phyloP scores from a whole-genome alignment of 495 filamentous ascomycete genomes.

The Aspergillus asperescens region DNA sequence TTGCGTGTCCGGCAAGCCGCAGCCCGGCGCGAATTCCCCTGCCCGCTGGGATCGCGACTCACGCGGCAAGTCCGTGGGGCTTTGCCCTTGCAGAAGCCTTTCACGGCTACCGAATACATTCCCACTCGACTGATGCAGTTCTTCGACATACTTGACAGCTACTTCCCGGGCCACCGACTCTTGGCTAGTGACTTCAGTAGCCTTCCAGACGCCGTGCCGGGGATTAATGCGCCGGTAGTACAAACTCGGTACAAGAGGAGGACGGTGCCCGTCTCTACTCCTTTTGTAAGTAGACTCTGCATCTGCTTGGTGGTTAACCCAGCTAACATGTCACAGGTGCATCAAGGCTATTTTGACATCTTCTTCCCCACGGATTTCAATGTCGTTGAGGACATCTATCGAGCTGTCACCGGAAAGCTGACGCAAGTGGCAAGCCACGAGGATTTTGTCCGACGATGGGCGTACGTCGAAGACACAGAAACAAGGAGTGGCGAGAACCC shows the following conservation, averaged over 20 bases:
- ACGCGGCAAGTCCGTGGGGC: slow-evolving; percentile 53
- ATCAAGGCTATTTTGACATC: slow-evolving; percentile 98
- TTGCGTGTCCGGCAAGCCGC: slow-evolving; percentile 68
- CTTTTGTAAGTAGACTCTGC: slow-evolving; percentile 60
- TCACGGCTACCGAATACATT: slow-evolving; percentile 82
- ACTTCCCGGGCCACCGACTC: slow-evolving; percentile 85
- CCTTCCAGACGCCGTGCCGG: slow-evolving; percentile 74
- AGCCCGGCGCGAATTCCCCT: slow-evolving; percentile 49
- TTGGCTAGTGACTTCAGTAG: slow-evolving; percentile 86
- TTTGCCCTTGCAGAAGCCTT: slow-evolving; percentile 64
- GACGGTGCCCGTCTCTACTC: slow-evolving; percentile 84
- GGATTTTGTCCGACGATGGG: slow-evolving; percentile 85
- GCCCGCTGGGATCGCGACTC: slow-evolving; percentile 50
- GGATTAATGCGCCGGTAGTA: slow-evolving; percentile 88
- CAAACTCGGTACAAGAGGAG: slow-evolving; percentile 84
- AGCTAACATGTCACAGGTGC: slow-evolving; percentile 55
- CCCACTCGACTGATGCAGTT: slow-evolving; percentile 94
- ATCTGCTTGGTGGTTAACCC: background rate
- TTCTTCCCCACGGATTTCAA: slow-evolving; percentile 95
- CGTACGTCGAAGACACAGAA: slow-evolving; percentile 81
- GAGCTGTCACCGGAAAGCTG: slow-evolving; percentile 83
- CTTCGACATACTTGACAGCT: slow-evolving; percentile 78
- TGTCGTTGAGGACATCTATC: slow-evolving; percentile 82
- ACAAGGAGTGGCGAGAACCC: slow-evolving; percentile 91
- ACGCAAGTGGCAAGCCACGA: slow-evolving; percentile 81